Base-by-base conservation (phyloP, 208 protist genomes). In the Porcisia hertigi region DNA sequence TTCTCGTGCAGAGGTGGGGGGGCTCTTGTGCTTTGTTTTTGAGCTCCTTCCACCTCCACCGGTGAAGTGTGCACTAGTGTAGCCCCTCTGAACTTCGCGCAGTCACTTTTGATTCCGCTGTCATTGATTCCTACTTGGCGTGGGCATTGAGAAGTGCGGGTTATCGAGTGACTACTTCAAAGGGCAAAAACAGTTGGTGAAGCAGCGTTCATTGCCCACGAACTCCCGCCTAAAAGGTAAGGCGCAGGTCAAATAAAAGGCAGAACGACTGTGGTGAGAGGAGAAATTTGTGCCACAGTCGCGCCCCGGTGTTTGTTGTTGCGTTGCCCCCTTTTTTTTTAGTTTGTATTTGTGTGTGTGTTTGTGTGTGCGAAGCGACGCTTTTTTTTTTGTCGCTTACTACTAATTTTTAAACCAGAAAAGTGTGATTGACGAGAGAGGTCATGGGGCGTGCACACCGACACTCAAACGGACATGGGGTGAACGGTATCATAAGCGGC, bases 371-470 rank as follows among this genome's bases (percentile, higher is more conserved):
- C 30, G 30, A 20, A 45, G 39, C 30, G 18, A 11, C 62, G 16
- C 9, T 67, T n/a, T 25, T 18, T 8, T 66, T 49, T 30, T 34
- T 34, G 11, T 9, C 30, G 43, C 8, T 69, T 11, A 34, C 64
- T 5, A 53, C 14, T 47, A 7, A 11, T 53, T 20, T 12, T 34
- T n/a, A 20, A 39, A 12, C 43, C 23, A 69, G 41, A 36, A 52
- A 69, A 20, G 12, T 3, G 3, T 34, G 18, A n/a, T 39, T 25
- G 20, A 9, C 23, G 9, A 23, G 9, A 2, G 16, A 16, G 25
- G 65, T 18, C 55, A 75, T 75, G 71, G 36, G 41, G 58, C 71
- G 71, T 3, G 58, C 41, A 9, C 71, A 65, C 14, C 16, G 71
- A 16, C 71, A 75, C 20, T 57, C 55, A 2, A 39, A 23, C 39